phyloP scores from a whole-genome alignment of 2,329 filamentous ascomycete species.

The Colletotrichum falcatum region DNA sequence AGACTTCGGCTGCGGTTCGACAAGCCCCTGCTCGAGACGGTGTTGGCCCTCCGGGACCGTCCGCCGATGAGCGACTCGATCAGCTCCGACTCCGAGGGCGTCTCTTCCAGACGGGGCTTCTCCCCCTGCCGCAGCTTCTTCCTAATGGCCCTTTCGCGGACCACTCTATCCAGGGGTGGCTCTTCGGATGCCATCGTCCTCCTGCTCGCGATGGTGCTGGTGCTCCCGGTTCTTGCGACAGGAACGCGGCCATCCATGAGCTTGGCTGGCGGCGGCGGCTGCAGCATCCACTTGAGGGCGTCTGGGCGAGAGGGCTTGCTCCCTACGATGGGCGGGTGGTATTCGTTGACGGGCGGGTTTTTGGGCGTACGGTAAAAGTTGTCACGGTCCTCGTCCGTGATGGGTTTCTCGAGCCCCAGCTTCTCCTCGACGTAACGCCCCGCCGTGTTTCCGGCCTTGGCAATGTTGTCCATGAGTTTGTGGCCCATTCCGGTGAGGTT shows the following conservation, averaged over 20 bases:
- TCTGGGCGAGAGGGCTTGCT: constrained; percentile 76
- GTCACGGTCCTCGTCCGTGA: constrained; percentile 62
- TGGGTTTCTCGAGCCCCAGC: constrained; percentile 64
- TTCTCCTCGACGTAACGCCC: constrained; percentile 65
- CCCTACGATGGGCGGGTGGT: constrained; percentile 86
- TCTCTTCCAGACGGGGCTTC: constrained; percentile 46
- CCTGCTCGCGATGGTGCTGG: constrained; percentile 63
- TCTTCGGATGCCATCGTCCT: constrained; percentile 57
- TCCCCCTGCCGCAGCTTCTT: constrained; percentile 59
- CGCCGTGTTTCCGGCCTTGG: constrained; percentile 68
- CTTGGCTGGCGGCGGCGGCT: constrained; percentile 89
- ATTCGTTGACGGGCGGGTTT: constrained; percentile 84
- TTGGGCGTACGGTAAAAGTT: constrained; percentile 71
- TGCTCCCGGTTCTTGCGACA: constrained; percentile 72
- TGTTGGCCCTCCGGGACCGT: constrained; percentile 37
- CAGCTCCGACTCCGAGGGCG: constrained; percentile 55
- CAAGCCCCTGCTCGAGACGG: constrained; percentile 45
- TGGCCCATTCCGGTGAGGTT: constrained; percentile 67
- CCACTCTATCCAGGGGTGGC: constrained; percentile 55
- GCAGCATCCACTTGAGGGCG: constrained; percentile 90
- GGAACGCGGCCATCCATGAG: constrained; percentile 90
- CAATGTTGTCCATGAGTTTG: constrained; percentile 68
- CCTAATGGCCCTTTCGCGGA: constrained; percentile 60
- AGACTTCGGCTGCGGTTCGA: constrained; percentile 51
- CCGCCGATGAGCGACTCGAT: constrained; percentile 56